Evolutionary conservation across 2,329 filamentous ascomycete species (phyloP).

Genomic region (Plectosphaerella sp.): DNA sequence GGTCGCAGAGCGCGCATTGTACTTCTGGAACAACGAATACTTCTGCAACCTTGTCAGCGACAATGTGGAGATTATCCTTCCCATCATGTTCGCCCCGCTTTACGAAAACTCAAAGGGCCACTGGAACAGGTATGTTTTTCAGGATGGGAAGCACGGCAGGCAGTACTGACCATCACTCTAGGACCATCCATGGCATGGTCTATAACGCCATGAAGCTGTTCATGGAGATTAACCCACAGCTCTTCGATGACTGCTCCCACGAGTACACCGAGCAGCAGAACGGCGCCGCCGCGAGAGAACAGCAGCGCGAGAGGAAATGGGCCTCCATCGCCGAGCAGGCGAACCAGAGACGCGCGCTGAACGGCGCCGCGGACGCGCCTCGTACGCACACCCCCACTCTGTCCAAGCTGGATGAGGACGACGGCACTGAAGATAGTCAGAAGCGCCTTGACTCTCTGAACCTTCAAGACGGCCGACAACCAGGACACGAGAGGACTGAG

Average conservation of each 20-base stretch:
- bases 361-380: constrained; percentile 25
- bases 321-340: constrained; percentile 79
- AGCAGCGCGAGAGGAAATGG: constrained; percentile 82
- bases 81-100: constrained; percentile 97
- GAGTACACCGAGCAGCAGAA: constrained; percentile 97
- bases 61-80: constrained; percentile 96
- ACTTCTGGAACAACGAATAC: constrained; percentile 99
- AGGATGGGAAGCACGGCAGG: too few species aligned
- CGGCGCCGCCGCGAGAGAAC: constrained; percentile 79
- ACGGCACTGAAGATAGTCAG: constrained; percentile 78
- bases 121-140: constrained; percentile 79
- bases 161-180: constrained; percentile 27
- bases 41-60: constrained; percentile 99
- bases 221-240: constrained; percentile 98
- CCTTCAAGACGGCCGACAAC: constrained; percentile 70
- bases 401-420: constrained; percentile 66
- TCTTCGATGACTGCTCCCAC: constrained; percentile 98
- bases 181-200: constrained; percentile 98
- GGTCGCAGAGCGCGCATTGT: constrained; percentile 92
- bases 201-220: constrained; percentile 99
- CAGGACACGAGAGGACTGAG: constrained; percentile 53
- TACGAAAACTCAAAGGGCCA: constrained; percentile 99
- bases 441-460: constrained; percentile 86
- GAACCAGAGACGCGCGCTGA: constrained; percentile 55
- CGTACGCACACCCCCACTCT: constrained; percentile 32